These are phyloP conservation scores for Diaporthe humulicola DNA, from an alignment of 2,329 filamentous ascomycete species.

Conservation along the genomic window DNA sequence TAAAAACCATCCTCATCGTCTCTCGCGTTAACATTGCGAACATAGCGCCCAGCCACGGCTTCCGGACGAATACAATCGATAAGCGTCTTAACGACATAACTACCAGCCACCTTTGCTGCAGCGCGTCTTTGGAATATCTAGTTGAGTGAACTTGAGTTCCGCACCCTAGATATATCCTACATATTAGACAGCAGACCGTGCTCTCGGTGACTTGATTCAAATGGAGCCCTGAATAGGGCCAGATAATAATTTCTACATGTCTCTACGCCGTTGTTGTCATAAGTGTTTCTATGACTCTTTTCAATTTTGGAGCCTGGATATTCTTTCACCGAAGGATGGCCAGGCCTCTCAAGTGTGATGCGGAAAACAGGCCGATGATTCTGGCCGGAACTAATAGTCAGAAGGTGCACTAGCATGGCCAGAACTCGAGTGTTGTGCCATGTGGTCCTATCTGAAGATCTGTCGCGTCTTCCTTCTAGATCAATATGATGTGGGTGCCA, in stretches of 20 bases:
- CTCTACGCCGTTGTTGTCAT: background rate
- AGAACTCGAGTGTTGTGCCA: too few species aligned
- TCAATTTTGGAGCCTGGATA: background rate
- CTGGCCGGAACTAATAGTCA: background rate
- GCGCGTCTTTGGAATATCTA: background rate
- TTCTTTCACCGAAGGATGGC: background rate
- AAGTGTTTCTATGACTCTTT: background rate
- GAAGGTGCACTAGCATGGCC: background rate
- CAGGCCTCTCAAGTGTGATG: fast-evolving
- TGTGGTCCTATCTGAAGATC: too few species aligned
- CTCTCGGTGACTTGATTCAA: constrained; percentile 40
- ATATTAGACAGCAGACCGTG: background rate
- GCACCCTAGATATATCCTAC: too few species aligned
- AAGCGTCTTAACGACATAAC: too few species aligned
- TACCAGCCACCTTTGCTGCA: too few species aligned
- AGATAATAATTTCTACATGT: background rate
- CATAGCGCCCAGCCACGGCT: too few species aligned
- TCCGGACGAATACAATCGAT: too few species aligned
- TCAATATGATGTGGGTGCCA: too few species aligned
- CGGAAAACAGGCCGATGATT: background rate
- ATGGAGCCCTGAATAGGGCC: background rate
- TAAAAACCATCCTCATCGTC: too few species aligned
- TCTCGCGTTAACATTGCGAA: too few species aligned
- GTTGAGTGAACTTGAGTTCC: background rate
- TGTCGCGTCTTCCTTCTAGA: too few species aligned